These are phyloP conservation scores for Kockiozyma suomiensis DNA, from an alignment of 805 yeast genomes.

Conservation along the genomic window DNA sequence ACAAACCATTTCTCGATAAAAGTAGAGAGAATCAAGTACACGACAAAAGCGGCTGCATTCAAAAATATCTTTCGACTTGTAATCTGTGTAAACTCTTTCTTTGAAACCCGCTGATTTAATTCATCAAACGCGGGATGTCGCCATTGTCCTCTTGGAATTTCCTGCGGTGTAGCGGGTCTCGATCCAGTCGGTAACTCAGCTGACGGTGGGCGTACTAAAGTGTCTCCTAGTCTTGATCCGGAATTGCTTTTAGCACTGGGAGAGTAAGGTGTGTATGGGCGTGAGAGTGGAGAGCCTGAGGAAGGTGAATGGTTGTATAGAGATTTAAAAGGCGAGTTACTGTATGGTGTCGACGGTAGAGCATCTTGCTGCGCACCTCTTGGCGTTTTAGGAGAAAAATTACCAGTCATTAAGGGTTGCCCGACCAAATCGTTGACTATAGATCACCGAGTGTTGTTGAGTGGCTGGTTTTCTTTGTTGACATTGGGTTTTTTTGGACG, in stretches of 20 bases:
- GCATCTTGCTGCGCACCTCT: background rate
- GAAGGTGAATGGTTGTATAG: constrained; percentile 28
- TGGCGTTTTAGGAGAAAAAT: constrained; percentile 8
- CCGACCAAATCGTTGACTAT: no score
- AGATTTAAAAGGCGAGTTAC: constrained; percentile 29
- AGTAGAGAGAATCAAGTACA: constrained; percentile 12
- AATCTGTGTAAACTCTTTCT: constrained; percentile 33
- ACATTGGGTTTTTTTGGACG: no score
- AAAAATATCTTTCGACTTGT: constrained; percentile 32
- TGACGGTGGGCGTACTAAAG: background rate
- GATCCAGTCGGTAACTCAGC: constrained; percentile 18
- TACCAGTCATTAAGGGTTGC: no score
- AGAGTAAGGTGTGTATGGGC: background rate
- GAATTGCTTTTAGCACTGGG: background rate
- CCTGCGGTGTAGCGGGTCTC: constrained; percentile 20
- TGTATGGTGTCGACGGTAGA: constrained; percentile 5
- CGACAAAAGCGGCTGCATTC: constrained; percentile 31
- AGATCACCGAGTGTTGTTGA: no score
- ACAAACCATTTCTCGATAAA: constrained; percentile 23
- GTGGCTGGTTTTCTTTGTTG: background rate
- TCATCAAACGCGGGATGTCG: constrained; percentile 36
- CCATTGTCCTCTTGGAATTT: constrained; percentile 36
- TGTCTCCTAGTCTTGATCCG: background rate
- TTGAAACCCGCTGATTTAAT: constrained; percentile 25
- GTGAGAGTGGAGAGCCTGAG: background rate